Evolutionary conservation across 2,329 filamentous ascomycete genomes (phyloP).

Genomic region (Cladophialophora carrionii): DNA sequence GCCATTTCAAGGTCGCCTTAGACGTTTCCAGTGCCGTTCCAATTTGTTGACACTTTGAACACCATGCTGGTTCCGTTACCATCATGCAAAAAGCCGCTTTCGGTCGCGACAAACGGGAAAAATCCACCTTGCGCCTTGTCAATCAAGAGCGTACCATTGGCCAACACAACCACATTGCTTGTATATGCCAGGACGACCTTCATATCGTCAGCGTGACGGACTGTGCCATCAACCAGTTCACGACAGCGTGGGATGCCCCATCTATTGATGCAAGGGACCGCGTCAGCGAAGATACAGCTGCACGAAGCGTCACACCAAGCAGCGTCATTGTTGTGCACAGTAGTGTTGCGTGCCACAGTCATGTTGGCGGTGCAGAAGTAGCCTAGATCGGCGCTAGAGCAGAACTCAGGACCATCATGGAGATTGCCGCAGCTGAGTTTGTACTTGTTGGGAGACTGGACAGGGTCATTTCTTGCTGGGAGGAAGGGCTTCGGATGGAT

Average conservation of each 20-base stretch:
- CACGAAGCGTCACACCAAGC: conserved; percentile 26
- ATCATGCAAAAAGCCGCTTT: neutral
- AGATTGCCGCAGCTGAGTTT: conserved; percentile 22
- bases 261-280: conserved; percentile 20
- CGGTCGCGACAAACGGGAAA: conserved; percentile 8
- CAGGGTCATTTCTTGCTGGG: neutral
- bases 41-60: neutral
- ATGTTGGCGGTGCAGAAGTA: conserved; percentile 22
- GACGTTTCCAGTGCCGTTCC: neutral
- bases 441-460: conserved; percentile 3
- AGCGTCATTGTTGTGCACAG: neutral
- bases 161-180: conserved; percentile 7
- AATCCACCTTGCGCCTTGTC: conserved; percentile 4
- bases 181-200: conserved; percentile 15
- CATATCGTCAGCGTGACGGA: conserved; percentile 15
- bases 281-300: conserved; percentile 21
- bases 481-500: neutral
- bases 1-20: neutral
- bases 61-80: neutral
- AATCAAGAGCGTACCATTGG: conserved; percentile 21
- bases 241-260: conserved; percentile 24
- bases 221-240: conserved; percentile 19
- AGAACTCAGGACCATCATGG: conserved; percentile 15
- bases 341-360: conserved; percentile 14
- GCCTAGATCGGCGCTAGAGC: conserved; percentile 3